These are phyloP conservation scores for Lathyrus tuberosus DNA, from an alignment of 306 rosid genomes.

Conservation along the genomic window DNA sequence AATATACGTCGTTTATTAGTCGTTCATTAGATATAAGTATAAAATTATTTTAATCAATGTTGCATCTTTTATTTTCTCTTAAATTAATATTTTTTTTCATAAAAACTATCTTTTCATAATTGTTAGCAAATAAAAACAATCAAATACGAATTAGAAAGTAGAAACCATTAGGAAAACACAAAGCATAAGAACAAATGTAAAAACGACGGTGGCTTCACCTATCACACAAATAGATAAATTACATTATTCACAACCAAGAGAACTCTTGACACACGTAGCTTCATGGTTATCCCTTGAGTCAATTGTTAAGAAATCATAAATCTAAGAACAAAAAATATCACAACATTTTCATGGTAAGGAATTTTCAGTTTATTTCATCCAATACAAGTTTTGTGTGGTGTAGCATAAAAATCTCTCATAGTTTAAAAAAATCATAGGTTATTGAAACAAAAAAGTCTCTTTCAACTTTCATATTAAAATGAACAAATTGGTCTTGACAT, in stretches of 20 bases:
- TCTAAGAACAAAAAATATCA: constrained; percentile 48
- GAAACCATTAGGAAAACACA: too few relatives aligned
- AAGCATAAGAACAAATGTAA: constrained; percentile 45
- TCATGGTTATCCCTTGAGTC: constrained; percentile 43
- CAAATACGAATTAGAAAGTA: constrained; percentile 9
- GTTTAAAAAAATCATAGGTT: not conserved
- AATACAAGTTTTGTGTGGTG: constrained; percentile 57
- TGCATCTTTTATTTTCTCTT: too few relatives aligned
- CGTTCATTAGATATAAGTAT: too few relatives aligned
- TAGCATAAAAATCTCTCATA: constrained; percentile 42
- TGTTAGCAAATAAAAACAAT: not conserved
- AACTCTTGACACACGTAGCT: constrained; percentile 37
- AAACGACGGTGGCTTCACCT: constrained; percentile 38
- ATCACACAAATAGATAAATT: constrained; percentile 41
- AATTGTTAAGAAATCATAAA: constrained; percentile 36
- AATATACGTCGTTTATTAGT: too few relatives aligned
- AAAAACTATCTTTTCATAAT: not conserved
- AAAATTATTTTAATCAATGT: too few relatives aligned
- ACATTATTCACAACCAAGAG: constrained; percentile 17
- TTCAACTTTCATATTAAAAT: constrained; percentile 15
- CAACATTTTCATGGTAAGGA: constrained; percentile 50
- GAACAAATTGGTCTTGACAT: constrained; percentile 32
- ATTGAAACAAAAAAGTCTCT: too few relatives aligned
- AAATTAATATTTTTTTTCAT: too few relatives aligned
- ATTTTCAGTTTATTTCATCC: constrained; percentile 61